Evolutionary conservation across 768 basidiomycete species (phyloP), one percentile per base, ranked within the genome.

Genomic region (Cystoderma amianthinum): DNA sequence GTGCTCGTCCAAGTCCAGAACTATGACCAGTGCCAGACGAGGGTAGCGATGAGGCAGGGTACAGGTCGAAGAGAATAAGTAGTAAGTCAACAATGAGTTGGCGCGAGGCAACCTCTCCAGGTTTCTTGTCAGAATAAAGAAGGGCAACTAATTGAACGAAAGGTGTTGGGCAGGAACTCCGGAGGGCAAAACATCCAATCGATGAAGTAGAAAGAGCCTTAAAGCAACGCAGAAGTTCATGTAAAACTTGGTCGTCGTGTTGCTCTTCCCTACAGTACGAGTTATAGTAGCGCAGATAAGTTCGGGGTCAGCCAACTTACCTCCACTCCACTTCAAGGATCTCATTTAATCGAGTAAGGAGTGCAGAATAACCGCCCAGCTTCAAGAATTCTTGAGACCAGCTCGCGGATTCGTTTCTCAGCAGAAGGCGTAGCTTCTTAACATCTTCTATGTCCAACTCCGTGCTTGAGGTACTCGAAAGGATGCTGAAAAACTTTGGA

Each of bases 121-220:
- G 96, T 58, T 94, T 96, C 69, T 98, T 98, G 68, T 98, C 95
- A 3, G 93, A 95, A 61, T 90, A 98, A 2, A 98, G 70, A 12
- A 98, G 73, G 6, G 80, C 66, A 13, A 94, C 72, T 20, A 99
- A 71, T 47, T 94, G 86, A 3, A 73, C 69, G 57, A 91, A 97
- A 1, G 95, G 96, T 0, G 84, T 80, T 1, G 94, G 93, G 44
- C 85, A 85, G 21, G 82, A 85, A 51, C 80, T 83, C n/a, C 92
- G 82, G 9, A 99, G 76, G 3, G 96, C 92, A 39, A 82, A 80
- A 55, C 88, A 93, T 11, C 95, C 95, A 24, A 88, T 82, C 36
- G 84, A 73, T 5, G 89, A 92, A 0, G 94, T 95, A 0, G 89
- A 83, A 2, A 99, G 71, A 0, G 88, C 96, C 61, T 96, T 96